Percentiles rank a stretch among this genome's conserved stretches.
Evolutionary conservation across 1,284 basidiomycete species (phyloP).

Genomic region (Pisolithus thermaeus): DNA sequence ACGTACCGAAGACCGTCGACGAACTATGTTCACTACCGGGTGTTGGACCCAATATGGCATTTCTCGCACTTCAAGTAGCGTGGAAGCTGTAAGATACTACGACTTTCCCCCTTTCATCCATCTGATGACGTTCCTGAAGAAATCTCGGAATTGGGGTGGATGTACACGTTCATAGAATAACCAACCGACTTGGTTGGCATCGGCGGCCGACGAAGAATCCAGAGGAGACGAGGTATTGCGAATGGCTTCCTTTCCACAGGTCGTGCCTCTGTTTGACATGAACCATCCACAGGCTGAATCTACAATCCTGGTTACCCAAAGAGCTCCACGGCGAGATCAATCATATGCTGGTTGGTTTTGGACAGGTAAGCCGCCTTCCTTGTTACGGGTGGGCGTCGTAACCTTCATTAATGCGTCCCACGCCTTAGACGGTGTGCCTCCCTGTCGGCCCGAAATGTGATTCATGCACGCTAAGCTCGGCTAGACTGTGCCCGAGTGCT

Average conservation of each 20-base stretch:
- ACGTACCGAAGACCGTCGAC: slow-evolving; percentile 83
- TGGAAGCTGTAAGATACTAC: slow-evolving; percentile 68
- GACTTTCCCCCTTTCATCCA: background rate
- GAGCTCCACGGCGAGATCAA: slow-evolving; percentile 82
- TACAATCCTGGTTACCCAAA: slow-evolving; percentile 87
- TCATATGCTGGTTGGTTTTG: slow-evolving; percentile 86
- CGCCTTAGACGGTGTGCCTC: slow-evolving; percentile 65
- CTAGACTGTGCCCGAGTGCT: slow-evolving; percentile 59
- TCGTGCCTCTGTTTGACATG: background rate
- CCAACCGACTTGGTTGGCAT: slow-evolving; percentile 91
- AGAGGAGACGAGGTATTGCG: slow-evolving; percentile 73
- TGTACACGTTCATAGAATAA: slow-evolving; percentile 92
- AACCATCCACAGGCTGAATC: slow-evolving; percentile 56
- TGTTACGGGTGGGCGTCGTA: background rate
- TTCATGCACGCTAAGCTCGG: slow-evolving; percentile 55
- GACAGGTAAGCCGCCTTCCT: slow-evolving; percentile 55
- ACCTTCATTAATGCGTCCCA: background rate
- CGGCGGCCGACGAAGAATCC: slow-evolving; percentile 77
- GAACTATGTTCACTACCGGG: slow-evolving; percentile 81
- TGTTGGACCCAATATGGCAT: slow-evolving; percentile 93
- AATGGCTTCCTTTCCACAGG: background rate
- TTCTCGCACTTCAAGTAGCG: slow-evolving; percentile 74
- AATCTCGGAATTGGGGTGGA: slow-evolving; percentile 97
- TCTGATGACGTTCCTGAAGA: slow-evolving; percentile 32
- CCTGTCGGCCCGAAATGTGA: slow-evolving; percentile 83